Evolutionary conservation across 1,139 yeast species (phyloP), one percentile per base, ranked within the genome.

Genomic region (Hansenula lynferdii): DNA sequence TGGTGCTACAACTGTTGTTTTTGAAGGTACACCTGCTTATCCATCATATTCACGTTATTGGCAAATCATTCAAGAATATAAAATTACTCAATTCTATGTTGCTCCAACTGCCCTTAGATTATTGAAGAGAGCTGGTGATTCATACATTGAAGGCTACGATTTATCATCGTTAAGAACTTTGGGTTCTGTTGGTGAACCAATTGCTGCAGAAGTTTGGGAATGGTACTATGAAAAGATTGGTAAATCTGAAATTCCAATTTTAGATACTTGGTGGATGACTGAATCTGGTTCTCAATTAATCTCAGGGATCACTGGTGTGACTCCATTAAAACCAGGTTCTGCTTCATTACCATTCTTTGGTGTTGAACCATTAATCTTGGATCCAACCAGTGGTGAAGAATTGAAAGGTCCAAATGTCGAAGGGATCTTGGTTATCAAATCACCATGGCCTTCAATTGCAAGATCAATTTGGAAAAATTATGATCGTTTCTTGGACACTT

Each of bases 161-260:
- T 69, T 85, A 55, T 70, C 76, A 39, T 72, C 87, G 3, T 54
- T 85, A 45, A 72, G 95, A 55, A 80, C 78, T 25, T 70, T 85
- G 44, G 96, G 95, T 19, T 80, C 94, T 11, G 96, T 85, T 34
- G 96, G 96, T 58, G 96, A 85, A 62, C 96, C 96, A 46, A 85
- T 85, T 61, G 94, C 95, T 26, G 86, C 90, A 31, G 96, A 85
- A 57, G 89, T 85, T 42, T 85, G 96, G 96, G 87, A 83, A 57
- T 85, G 96, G 96, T 85, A 84, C 61, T 80, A 79, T 54, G 86
- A 83, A 48, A 70, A 79, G 49, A 77, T 85, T 53, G 96, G 95
- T 52, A 73, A 84, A 53, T 77, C 75, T 34, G 72, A 81, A 59
- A 82, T 85, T 37, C 86, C 84, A 54, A 77, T 83, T 50, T 77